Evolutionary conservation across 441 rosid genomes (phyloP), one percentile per base, ranked within the genome.

Genomic region (Syzygium malaccense): DNA sequence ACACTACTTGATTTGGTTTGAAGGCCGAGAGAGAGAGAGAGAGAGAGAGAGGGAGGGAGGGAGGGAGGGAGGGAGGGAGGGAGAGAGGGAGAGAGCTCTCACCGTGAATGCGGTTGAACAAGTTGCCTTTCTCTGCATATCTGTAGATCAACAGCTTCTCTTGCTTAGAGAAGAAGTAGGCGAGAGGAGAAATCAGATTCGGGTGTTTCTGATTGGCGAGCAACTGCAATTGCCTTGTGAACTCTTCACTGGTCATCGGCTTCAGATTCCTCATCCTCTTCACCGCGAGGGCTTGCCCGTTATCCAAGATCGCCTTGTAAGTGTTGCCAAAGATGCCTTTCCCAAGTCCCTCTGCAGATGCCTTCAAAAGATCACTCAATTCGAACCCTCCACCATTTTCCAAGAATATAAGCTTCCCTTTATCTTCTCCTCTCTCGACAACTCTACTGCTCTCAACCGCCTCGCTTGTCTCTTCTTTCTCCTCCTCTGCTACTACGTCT

Each of bases 101-200:
- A 93, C 97, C 92, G 33, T 94, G 96, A 54, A 95, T 93, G 87
- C 93, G 94, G 87, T 89, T 60, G 60, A 91, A 91, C 86, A 95
- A 92, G 89, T 90, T 94, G 88, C 97, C 96, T 26, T 91, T 93
- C 75, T 88, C 88, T n/a, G 91, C 93, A 87, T 88, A 91, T 89
- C 68, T 92, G 91, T 90, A 92, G 5, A 94, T 60, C 33, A 94
- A 80, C 45, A 94, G 68, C 90, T 94, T 94, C 93, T 94, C 93
- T 32, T 93, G 94, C 89, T 86, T 91, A 53, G 94, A 94, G 89
- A 32, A 90, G 88, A 87, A 94, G 88, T 94, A 93, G 33, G 94
- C 96, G 10, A 94, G 93, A 78, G 91, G 90, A 2, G 97, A 95
- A 23, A 93, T 90, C 92, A 94, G 86, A 92, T 94, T 94, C 0